phyloP scores from a whole-genome alignment of 192 early-diverging fungal species.

The Gonapodya prolifera region DNA sequence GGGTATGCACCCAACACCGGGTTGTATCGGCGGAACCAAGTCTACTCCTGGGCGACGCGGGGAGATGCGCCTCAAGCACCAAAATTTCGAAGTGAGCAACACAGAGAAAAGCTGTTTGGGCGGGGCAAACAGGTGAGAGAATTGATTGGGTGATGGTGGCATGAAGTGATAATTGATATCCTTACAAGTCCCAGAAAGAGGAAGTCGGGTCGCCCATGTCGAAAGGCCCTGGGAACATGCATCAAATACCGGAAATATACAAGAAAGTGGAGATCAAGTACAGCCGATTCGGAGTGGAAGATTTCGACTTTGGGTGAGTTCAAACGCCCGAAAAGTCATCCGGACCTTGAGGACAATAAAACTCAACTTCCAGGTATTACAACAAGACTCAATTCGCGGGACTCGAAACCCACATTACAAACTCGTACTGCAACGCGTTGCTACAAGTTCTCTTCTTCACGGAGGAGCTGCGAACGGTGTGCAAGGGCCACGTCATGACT shows the following conservation, averaged over 20 bases:
- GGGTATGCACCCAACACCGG: constrained; percentile 86
- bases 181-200: no score
- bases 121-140: constrained; percentile 5
- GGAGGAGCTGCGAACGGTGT: constrained; percentile 43
- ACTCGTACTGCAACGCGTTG: constrained; percentile 82
- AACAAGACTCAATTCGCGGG: constrained; percentile 80
- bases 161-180: no score
- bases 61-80: constrained; percentile 38
- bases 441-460: constrained; percentile 76
- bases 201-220: no score
- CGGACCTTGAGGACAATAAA: background rate
- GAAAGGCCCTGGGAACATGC: no score
- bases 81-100: constrained; percentile 72
- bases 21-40: constrained; percentile 63
- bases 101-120: constrained; percentile 47
- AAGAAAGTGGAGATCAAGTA: constrained; percentile 74
- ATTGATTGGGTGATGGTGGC: background rate
- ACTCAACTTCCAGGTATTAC: constrained; percentile 44
- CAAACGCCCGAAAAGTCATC: background rate
- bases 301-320: constrained; percentile 86
- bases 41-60: constrained; percentile 23
- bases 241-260: constrained; percentile 23
- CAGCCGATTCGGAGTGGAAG: constrained; percentile 90
- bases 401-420: constrained; percentile 79
- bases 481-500: constrained; percentile 56